phyloP scores from a whole-genome alignment of 306 rosid genomes.

The Prunus davidiana region DNA sequence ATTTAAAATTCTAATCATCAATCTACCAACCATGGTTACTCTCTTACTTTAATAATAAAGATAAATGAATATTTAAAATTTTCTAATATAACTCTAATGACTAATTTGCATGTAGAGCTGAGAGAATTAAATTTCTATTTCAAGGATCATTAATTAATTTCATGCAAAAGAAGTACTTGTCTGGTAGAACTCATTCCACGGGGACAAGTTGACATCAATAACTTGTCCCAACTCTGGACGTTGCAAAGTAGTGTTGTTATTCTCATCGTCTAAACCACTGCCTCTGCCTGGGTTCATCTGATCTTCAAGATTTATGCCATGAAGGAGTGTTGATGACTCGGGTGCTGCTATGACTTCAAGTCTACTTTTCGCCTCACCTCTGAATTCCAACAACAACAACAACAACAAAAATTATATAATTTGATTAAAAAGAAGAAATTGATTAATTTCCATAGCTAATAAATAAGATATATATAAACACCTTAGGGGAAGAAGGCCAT shows the following conservation, averaged over 20 bases:
- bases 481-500: conserved; percentile 40
- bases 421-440: neutral
- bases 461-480: neutral
- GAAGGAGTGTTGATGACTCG: conserved; percentile 14
- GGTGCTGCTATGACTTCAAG: conserved; percentile 28
- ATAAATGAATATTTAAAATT: too few relatives aligned
- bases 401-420: neutral
- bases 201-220: conserved; percentile 20
- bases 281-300: conserved; percentile 11
- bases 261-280: conserved; percentile 13
- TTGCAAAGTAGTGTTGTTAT: neutral
- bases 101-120: too few relatives aligned
- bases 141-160: neutral
- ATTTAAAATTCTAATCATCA: too few relatives aligned
- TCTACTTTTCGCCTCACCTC: conserved; percentile 32
- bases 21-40: too few relatives aligned
- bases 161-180: conserved; percentile 20
- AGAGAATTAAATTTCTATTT: too few relatives aligned
- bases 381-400: neutral
- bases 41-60: too few relatives aligned
- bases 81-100: too few relatives aligned
- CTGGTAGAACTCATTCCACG: conserved; percentile 39
- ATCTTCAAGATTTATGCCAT: conserved; percentile 18
- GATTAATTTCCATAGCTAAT: neutral
- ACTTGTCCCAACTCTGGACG: conserved; percentile 32